Conservation (phyloP, 495 filamentous ascomycete species). For the Penicillium robsamsonii region DNA sequence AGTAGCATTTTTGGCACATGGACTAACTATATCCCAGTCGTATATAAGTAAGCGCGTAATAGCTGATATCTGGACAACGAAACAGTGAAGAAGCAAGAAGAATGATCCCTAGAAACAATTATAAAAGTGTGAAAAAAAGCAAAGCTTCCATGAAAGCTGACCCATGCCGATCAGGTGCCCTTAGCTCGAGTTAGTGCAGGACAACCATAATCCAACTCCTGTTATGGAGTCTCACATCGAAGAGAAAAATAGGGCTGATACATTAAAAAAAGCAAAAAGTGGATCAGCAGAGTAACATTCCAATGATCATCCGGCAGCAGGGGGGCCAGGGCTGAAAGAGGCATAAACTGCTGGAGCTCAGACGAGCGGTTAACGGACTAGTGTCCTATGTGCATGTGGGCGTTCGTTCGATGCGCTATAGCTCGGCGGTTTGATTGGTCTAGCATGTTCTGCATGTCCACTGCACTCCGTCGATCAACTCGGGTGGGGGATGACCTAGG, state of each 20-base stretch:
- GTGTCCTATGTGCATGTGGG: neutral
- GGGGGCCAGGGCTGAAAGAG: constrained; percentile 1
- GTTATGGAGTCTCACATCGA: neutral
- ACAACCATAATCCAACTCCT: neutral
- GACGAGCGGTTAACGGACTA: constrained; percentile 2
- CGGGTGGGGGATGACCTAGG: neutral
- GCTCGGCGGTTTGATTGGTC: constrained; percentile 12
- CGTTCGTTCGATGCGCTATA: neutral
- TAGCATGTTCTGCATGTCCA: neutral
- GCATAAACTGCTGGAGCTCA: neutral
- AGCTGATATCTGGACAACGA: neutral
- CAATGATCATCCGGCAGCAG: constrained; percentile 1
- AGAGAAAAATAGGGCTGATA: neutral
- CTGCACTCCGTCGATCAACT: constrained; percentile 3
- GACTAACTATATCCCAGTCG: neutral
- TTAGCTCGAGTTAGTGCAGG: constrained; percentile 4
- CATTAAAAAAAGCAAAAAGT: neutral
- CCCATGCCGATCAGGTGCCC: neutral
- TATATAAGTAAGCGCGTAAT: neutral
- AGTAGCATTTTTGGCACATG: constrained; percentile 5
- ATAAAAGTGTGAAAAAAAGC: neutral
- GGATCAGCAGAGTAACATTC: constrained; percentile 8
- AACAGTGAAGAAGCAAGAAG: neutral
- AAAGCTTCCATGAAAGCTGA: neutral
- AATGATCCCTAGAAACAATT: neutral